phyloP scores from a whole-genome alignment of 2,329 filamentous ascomycete species.

The Ascochyta lentis region DNA sequence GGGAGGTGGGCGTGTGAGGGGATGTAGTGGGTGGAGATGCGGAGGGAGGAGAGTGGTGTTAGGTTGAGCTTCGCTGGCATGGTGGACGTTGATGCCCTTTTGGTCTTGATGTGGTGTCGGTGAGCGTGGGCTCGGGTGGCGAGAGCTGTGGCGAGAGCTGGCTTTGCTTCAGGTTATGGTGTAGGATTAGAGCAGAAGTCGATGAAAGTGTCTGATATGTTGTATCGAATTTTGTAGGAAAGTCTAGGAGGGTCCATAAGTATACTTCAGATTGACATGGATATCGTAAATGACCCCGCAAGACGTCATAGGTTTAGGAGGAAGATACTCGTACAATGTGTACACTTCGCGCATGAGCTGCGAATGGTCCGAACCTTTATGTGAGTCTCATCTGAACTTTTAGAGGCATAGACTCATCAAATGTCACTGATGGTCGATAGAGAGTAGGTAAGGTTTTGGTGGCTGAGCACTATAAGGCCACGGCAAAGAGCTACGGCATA shows the following conservation, averaged over 20 bases:
- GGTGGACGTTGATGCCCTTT: neutral
- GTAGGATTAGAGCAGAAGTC: too few relatives aligned
- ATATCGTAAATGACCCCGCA: slow-evolving; percentile 14
- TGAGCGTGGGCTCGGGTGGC: neutral
- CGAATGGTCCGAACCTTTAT: neutral
- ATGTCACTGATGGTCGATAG: neutral
- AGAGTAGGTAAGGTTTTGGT: too few relatives aligned
- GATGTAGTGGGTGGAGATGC: slow-evolving; percentile 66
- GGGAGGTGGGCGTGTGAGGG: slow-evolving; percentile 63
- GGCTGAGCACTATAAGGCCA: neutral
- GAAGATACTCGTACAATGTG: neutral
- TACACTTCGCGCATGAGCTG: too few relatives aligned
- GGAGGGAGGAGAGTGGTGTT: slow-evolving; percentile 59
- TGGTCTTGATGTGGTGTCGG: neutral
- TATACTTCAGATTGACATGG: neutral
- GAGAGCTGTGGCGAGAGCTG: too few relatives aligned
- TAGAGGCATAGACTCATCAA: neutral
- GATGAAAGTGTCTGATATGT: too few relatives aligned
- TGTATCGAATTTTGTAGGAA: neutral
- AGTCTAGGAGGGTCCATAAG: neutral
- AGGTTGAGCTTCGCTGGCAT: slow-evolving; percentile 35
- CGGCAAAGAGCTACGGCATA: neutral
- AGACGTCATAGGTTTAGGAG: slow-evolving; percentile 18
- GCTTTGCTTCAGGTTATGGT: too few relatives aligned
- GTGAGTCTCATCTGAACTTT: neutral